Percentiles rank a stretch among this genome's conserved stretches.
These are phyloP conservation scores for Barnettozyma pratensis DNA, from an alignment of 805 yeast genomes.

Conservation along the genomic window DNA sequence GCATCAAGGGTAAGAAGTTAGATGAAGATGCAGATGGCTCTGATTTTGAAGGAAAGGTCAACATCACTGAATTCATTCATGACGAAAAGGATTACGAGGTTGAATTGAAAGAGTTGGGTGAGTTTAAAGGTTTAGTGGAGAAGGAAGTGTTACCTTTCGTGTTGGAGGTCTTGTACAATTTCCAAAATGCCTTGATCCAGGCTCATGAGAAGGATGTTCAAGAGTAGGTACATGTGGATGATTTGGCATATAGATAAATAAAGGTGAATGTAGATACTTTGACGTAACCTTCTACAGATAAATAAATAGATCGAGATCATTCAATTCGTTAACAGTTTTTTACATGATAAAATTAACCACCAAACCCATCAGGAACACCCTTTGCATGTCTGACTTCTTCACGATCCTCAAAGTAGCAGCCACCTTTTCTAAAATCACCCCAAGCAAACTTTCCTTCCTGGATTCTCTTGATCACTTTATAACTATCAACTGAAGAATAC, in stretches of 20 bases:
- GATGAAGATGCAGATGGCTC: slow-evolving; percentile 16
- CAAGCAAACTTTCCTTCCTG: slow-evolving; percentile 53
- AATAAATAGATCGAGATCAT: too few species aligned
- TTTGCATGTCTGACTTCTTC: slow-evolving; percentile 53
- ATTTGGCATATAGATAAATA: too few species aligned
- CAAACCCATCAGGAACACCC: slow-evolving; percentile 88
- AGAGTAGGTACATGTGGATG: slow-evolving; percentile 27
- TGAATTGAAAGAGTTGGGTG: slow-evolving; percentile 39
- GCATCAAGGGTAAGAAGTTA: slow-evolving; percentile 34
- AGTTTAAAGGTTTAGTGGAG: slow-evolving; percentile 34
- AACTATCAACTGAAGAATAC: slow-evolving; percentile 79
- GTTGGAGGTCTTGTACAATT: slow-evolving; percentile 42
- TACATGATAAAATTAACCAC: slow-evolving; percentile 12
- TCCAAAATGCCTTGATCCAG: slow-evolving; percentile 56
- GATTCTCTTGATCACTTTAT: slow-evolving; percentile 52
- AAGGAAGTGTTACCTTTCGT: slow-evolving; percentile 48
- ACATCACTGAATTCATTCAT: slow-evolving; percentile 67
- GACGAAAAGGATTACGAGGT: slow-evolving; percentile 70
- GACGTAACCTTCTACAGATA: too few species aligned
- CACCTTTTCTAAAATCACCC: slow-evolving; percentile 46
- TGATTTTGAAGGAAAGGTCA: slow-evolving; percentile 38
- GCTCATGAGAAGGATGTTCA: slow-evolving; percentile 63
- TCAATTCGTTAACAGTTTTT: too few species aligned
- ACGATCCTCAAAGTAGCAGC: slow-evolving; percentile 38
- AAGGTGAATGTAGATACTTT: too few species aligned